Conservation (phyloP, 345 rosid genomes). For the Physaria fendleri region DNA sequence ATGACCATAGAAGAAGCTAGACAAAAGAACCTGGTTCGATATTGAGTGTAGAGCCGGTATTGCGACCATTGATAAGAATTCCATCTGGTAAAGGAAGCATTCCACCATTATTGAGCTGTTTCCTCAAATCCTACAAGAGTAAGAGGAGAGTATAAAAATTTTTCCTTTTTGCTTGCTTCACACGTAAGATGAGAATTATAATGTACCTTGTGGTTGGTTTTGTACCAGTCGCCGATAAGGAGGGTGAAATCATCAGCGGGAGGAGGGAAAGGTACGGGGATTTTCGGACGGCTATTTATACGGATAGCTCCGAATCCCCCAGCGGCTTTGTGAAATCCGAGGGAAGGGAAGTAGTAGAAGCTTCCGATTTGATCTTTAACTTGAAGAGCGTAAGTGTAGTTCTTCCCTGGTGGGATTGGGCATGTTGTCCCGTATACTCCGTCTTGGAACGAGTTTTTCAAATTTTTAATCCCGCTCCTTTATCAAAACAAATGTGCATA, state of each 20-base stretch:
- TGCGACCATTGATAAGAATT: constrained; percentile 6
- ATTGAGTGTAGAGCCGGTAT: neutral
- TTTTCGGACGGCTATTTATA: constrained; percentile 42
- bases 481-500: neutral
- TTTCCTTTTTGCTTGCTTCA: neutral
- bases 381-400: constrained; percentile 16
- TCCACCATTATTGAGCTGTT: constrained; percentile 5
- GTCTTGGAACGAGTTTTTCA: constrained; percentile 42
- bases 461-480: constrained; percentile 6
- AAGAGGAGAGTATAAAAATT: neutral
- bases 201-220: constrained; percentile 55
- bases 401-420: constrained; percentile 58
- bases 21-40: neutral
- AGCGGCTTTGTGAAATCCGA: constrained; percentile 33
- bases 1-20: neutral
- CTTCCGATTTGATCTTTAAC: constrained; percentile 22
- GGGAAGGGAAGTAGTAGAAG: constrained; percentile 11
- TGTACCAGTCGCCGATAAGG: constrained; percentile 64
- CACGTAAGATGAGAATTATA: neutral
- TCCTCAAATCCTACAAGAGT: neutral
- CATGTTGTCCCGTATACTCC: constrained; percentile 81
- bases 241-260: constrained; percentile 53
- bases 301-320: constrained; percentile 59
- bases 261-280: constrained; percentile 49
- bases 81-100: neutral